Evolutionary conservation across 2,329 filamentous ascomycete genomes (phyloP), one percentile per base, ranked within the genome.

Genomic region (Chrysoporthe cubensis): DNA sequence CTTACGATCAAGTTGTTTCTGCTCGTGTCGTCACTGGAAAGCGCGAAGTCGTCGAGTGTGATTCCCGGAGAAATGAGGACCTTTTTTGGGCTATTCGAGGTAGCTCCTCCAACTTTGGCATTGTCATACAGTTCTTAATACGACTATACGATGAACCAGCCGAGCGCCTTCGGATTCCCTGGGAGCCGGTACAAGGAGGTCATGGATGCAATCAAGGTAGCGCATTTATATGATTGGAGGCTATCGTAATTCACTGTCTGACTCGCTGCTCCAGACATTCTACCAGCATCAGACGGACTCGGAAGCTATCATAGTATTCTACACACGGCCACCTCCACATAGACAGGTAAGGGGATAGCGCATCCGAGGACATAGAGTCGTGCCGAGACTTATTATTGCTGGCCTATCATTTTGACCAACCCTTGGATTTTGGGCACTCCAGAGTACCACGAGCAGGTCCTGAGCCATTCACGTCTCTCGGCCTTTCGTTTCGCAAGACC

Each of bases 91-190:
- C 62, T 1, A 71, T 75, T 9, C 60, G 68, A 1, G 73, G 71
- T 9, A 71, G 71, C 1, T 3, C 62, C 52, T 72, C 71, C 46
- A 74, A 72, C 54, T 72, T 73, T 63, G 72, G 72, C n/a, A 64
- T 73, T 64, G 72, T 74, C 14, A 73, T 71, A 1, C 79, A 79
- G 5, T 73, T 81, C 37, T 40, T 46, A 4, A 4, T 63, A 21
- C 61, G 61, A 2, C 46, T 63, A 4, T 63, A 63, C 18, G 61
- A 63, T 42, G 61, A 63, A n/a, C 61, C 61, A 4, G 26, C 44
- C 7, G 61, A 63, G 46, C 18, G 34, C 34, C 6, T 4, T 63
- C 14, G 61, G 46, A 2, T 63, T 63, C 18, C 40, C 61, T 40
- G 61, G 46, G 9, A 26, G 42, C 16, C 16, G 34, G 18, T 52